Conservation (phyloP, 2,329 filamentous ascomycete genomes). For the Torrubiellomyces zombiae region DNA sequence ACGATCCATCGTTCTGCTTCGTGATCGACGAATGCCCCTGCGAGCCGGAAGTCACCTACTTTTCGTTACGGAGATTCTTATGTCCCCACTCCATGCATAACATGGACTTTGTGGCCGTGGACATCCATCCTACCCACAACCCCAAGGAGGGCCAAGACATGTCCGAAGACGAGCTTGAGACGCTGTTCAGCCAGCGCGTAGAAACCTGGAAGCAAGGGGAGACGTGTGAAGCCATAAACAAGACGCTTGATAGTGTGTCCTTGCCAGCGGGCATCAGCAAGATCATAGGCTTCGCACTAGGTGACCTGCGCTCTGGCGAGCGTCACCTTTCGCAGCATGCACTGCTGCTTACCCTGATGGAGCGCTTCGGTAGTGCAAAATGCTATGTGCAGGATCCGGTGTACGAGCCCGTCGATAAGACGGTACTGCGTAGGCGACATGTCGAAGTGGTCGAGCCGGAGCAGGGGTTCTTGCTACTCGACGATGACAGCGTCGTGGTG, state of each 20-base stretch:
- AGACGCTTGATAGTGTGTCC: neutral
- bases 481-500: conserved; percentile 7
- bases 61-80: too few relatives aligned
- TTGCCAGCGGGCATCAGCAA: conserved; percentile 1
- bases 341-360: conserved; percentile 3
- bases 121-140: too few relatives aligned
- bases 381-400: conserved; percentile 6
- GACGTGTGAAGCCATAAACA: neutral
- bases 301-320: neutral
- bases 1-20: too few relatives aligned
- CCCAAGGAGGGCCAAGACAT: too few relatives aligned
- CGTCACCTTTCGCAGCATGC: conserved; percentile 4
- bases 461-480: conserved; percentile 7
- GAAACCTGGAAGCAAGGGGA: neutral
- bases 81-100: too few relatives aligned
- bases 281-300: conserved; percentile 3
- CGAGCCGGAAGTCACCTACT: too few relatives aligned
- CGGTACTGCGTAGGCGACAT: conserved; percentile 1
- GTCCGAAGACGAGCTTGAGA: neutral
- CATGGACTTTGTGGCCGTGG: too few relatives aligned
- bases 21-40: too few relatives aligned
- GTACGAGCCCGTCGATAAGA: conserved; percentile 3
- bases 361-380: neutral
- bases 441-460: conserved; percentile 5
- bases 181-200: neutral